Percentiles rank a stretch among this genome's conserved stretches.
Evolutionary conservation across 768 basidiomycete species (phyloP).

Genomic region (Calvatia gigantea): DNA sequence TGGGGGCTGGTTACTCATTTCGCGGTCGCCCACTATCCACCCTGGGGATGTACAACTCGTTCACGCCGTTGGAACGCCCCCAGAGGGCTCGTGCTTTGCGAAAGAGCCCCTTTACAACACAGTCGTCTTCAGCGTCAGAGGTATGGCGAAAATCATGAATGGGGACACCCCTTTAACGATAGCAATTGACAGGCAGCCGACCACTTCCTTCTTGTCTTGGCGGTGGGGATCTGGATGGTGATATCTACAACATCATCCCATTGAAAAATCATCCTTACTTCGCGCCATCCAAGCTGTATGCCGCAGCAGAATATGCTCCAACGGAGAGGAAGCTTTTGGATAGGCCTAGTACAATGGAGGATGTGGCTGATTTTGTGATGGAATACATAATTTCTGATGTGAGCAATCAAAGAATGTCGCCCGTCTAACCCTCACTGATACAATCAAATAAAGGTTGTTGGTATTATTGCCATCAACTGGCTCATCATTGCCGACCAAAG

Average conservation of each 20-base stretch:
- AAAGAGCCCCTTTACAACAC: constrained; percentile 54
- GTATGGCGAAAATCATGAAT: constrained; percentile 29
- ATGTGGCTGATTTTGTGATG: constrained; percentile 67
- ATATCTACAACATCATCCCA: constrained; percentile 52
- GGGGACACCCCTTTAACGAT: no score
- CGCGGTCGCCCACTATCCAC: constrained; percentile 65
- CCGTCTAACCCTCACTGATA: neutral
- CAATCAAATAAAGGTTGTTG: constrained; percentile 48
- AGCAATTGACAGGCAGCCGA: constrained; percentile 38
- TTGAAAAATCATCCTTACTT: constrained; percentile 30
- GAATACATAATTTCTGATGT: constrained; percentile 69
- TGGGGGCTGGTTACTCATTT: constrained; percentile 52
- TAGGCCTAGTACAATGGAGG: constrained; percentile 51
- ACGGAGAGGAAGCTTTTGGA: constrained; percentile 42
- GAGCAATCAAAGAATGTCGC: constrained; percentile 15
- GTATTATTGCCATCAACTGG: constrained; percentile 62
- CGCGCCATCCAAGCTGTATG: constrained; percentile 16
- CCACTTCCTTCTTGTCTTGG: constrained; percentile 62
- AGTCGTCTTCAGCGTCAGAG: constrained; percentile 60
- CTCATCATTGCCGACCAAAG: constrained; percentile 62
- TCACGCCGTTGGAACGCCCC: constrained; percentile 57
- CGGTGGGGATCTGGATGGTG: constrained; percentile 71
- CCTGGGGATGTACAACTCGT: constrained; percentile 67
- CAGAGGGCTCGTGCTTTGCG: constrained; percentile 46
- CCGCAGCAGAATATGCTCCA: constrained; percentile 48